Percentiles rank a stretch among this genome's conserved stretches.
phyloP scores from a whole-genome alignment of 2,329 filamentous ascomycete genomes.

The Cladosporium sp. region DNA sequence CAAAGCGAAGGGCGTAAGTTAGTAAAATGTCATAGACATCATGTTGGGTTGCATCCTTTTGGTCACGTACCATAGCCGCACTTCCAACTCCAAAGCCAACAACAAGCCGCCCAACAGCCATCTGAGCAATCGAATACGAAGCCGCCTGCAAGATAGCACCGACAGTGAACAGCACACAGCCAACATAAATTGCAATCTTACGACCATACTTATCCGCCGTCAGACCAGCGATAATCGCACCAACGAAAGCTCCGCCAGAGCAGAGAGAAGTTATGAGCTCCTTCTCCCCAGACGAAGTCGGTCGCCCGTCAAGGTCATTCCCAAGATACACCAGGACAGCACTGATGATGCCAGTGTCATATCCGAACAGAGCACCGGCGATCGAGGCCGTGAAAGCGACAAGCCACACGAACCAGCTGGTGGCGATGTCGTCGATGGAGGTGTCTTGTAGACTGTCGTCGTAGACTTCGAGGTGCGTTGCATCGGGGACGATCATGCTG shows the following conservation, averaged over 20 bases:
- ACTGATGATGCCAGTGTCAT: constrained; percentile 42
- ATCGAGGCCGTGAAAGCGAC: constrained; percentile 28
- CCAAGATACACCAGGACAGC: constrained; percentile 42
- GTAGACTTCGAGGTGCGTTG: constrained; percentile 25
- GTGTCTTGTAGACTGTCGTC: constrained; percentile 19
- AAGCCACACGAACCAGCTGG: constrained; percentile 29
- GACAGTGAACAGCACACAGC: constrained; percentile 37
- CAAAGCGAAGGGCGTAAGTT: too few species aligned
- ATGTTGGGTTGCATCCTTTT: too few species aligned
- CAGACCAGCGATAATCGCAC: constrained; percentile 40
- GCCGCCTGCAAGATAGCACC: constrained; percentile 34
- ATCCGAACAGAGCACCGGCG: constrained; percentile 31
- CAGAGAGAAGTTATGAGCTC: constrained; percentile 43
- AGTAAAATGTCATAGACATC: too few species aligned
- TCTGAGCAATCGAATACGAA: constrained; percentile 40
- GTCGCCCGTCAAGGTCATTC: constrained; percentile 33
- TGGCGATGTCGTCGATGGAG: constrained; percentile 27
- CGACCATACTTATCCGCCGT: constrained; percentile 39
- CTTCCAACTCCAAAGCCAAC: constrained; percentile 55
- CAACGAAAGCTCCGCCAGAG: constrained; percentile 40
- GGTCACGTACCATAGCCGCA: constrained; percentile 53
- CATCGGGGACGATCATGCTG: constrained; percentile 21
- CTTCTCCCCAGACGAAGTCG: constrained; percentile 37
- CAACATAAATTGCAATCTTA: constrained; percentile 44
- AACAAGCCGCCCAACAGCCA: constrained; percentile 51